phyloP scores from a whole-genome alignment of 768 basidiomycete genomes.

The Russula lepida region DNA sequence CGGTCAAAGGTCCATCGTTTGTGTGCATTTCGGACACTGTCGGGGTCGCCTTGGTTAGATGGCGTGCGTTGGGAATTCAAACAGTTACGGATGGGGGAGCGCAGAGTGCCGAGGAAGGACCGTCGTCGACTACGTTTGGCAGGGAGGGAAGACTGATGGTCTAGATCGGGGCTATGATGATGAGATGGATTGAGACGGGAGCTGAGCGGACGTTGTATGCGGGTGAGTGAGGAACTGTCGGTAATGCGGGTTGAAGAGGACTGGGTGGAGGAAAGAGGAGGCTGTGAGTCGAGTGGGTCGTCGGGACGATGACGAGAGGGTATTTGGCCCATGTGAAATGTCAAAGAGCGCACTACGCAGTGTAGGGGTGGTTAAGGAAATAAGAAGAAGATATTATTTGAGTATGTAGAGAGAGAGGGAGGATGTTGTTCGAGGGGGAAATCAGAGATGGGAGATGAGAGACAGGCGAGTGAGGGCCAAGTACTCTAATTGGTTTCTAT shows the following conservation, averaged over 20 bases:
- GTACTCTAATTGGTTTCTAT: background rate
- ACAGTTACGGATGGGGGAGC: conserved; percentile 3
- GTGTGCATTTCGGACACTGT: background rate
- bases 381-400: background rate
- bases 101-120: conserved; percentile 12
- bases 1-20: conserved; percentile 10
- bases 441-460: background rate
- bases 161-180: conserved; percentile 12
- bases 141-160: conserved; percentile 6
- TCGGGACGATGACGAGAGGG: conserved; percentile 13
- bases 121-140: conserved; percentile 2
- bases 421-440: background rate
- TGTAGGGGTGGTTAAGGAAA: background rate
- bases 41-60: background rate
- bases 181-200: background rate
- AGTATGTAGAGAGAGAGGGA: background rate
- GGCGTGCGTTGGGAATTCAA: background rate
- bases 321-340: conserved; percentile 5
- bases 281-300: background rate
- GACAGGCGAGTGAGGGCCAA: background rate
- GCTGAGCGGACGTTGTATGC: background rate
- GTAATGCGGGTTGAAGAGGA: conserved; percentile 1
- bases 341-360: background rate
- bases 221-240: background rate
- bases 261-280: background rate